Evolutionary conservation across 108 stramenopile species (phyloP).

Genomic region (Skeletonema grethae): DNA sequence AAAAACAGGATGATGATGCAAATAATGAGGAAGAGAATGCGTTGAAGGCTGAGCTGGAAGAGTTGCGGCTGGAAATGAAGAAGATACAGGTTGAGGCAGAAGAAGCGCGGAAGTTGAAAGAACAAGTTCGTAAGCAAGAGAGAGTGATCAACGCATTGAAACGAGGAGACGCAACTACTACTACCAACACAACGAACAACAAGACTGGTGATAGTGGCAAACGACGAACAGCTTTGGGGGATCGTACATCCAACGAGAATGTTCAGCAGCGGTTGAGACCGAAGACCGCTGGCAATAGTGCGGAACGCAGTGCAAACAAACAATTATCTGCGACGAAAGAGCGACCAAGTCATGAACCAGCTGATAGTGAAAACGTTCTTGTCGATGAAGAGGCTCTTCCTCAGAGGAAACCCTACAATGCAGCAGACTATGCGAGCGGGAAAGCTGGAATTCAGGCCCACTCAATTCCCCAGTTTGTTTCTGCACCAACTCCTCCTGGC

Average conservation of each 20-base stretch:
- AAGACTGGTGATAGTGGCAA: background rate
- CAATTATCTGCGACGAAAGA: constrained; percentile 1
- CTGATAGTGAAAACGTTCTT: constrained; percentile 17
- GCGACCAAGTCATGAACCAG: constrained; percentile 19
- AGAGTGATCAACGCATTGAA: constrained; percentile 24
- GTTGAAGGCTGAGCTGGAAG: constrained; percentile 62
- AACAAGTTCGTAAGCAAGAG: constrained; percentile 40
- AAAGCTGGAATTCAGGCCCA: background rate
- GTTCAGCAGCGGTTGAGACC: constrained; percentile 1
- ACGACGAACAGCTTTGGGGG: constrained; percentile 5
- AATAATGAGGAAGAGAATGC: constrained; percentile 2
- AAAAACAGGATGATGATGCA: constrained; percentile 1
- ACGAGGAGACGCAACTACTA: background rate
- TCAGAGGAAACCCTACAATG: constrained; percentile 46
- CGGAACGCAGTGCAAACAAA: background rate
- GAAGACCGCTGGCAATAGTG: constrained; percentile 8
- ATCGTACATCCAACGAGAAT: constrained; percentile 19
- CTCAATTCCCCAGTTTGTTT: constrained; percentile 22
- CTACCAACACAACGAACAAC: background rate
- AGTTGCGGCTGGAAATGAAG: constrained; percentile 64
- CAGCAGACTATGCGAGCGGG: constrained; percentile 34
- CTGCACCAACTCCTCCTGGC: constrained; percentile 7
- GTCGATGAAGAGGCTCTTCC: constrained; percentile 6
- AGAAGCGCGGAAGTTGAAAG: constrained; percentile 36
- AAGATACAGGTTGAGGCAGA: constrained; percentile 58